Conservation (phyloP, 441 rosid species). For the Erodium trifolium region DNA sequence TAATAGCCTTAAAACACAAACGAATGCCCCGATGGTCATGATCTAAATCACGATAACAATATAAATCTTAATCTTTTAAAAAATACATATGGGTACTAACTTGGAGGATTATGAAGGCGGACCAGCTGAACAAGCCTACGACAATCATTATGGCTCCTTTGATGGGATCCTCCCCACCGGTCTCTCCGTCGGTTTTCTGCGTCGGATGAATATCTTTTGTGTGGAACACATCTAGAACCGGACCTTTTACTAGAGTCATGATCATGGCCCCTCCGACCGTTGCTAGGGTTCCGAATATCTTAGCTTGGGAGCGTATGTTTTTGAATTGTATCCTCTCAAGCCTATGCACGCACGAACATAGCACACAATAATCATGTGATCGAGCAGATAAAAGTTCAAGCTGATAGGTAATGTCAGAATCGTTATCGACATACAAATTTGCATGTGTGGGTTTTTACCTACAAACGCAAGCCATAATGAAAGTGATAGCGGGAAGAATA, state of each 20-base stretch:
- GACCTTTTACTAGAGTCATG: conserved; percentile 77
- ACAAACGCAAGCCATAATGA: conserved; percentile 64
- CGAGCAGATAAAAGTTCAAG: too few species aligned
- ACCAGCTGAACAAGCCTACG: conserved; percentile 61
- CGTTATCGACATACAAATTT: too few species aligned
- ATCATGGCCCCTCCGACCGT: conserved; percentile 93
- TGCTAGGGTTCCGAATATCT: conserved; percentile 61
- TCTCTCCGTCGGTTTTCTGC: conserved; percentile 14
- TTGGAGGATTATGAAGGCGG: conserved; percentile 71
- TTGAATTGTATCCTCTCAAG: conserved; percentile 60
- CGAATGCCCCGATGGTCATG: too few species aligned
- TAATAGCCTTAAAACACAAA: conserved; percentile 41
- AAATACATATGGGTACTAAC: conserved; percentile 24
- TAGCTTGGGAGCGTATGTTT: conserved; percentile 49
- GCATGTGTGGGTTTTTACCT: conserved; percentile 23
- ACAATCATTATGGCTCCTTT: conserved; percentile 68
- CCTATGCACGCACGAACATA: conserved; percentile 19
- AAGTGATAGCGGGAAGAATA: conserved; percentile 76
- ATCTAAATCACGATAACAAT: too few species aligned
- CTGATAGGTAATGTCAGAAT: too few species aligned
- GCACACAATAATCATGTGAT: too few species aligned
- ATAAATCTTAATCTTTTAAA: too few species aligned
- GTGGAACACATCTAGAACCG: conserved; percentile 43
- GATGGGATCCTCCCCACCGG: conserved; percentile 40
- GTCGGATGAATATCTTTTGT: conserved; percentile 26